Conservation (phyloP, 768 basidiomycete genomes). For the Leccinum rimulosum region DNA sequence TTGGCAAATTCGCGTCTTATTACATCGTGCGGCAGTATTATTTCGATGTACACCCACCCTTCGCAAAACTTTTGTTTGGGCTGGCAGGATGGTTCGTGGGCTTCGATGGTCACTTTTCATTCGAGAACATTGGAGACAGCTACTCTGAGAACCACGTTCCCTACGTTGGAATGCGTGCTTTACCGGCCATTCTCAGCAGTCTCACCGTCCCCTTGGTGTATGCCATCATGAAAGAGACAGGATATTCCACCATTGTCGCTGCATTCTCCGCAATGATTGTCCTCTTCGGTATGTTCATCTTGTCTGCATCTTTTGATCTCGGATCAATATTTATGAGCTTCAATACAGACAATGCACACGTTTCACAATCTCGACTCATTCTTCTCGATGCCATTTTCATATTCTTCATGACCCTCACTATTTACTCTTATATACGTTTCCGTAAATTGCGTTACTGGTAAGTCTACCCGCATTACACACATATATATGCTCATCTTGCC, state of each 20-base stretch:
- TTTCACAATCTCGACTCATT: constrained; percentile 95
- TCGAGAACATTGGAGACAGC: constrained; percentile 94
- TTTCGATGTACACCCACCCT: constrained; percentile 98
- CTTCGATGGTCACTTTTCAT: constrained; percentile 90
- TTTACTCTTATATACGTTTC: constrained; percentile 93
- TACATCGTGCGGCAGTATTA: constrained; percentile 94
- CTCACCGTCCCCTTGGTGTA: constrained; percentile 90
- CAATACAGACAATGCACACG: constrained; percentile 84
- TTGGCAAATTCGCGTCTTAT: constrained; percentile 96
- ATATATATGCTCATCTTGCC: constrained; percentile 4
- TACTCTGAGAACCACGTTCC: constrained; percentile 87
- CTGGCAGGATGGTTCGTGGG: constrained; percentile 96
- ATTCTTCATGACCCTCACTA: constrained; percentile 93
- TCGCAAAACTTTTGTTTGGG: constrained; percentile 93
- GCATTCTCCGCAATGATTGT: constrained; percentile 86
- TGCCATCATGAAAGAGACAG: constrained; percentile 96
- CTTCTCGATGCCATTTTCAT: constrained; percentile 91
- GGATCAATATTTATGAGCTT: constrained; percentile 6
- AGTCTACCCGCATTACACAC: constrained; percentile 21
- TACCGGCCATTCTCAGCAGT: constrained; percentile 89
- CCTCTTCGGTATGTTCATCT: constrained; percentile 70
- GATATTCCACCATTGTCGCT: constrained; percentile 88
- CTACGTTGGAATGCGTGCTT: constrained; percentile 88
- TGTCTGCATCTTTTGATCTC: background rate
- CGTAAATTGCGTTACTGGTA: constrained; percentile 89